Evolutionary conservation across 306 rosid species (phyloP).

Genomic region (Quercus suber): DNA sequence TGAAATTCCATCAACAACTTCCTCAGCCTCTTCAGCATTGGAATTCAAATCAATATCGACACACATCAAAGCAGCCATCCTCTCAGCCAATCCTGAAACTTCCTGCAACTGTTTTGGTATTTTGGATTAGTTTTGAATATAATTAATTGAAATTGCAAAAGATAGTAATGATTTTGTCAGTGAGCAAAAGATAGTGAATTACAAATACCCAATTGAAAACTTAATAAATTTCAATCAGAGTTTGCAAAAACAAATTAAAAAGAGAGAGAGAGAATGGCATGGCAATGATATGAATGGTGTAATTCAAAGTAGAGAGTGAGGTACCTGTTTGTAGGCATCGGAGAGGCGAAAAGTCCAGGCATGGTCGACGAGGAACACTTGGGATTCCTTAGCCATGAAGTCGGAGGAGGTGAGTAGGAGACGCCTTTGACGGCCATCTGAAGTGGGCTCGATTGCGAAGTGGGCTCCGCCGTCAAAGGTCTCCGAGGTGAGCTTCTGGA

Average conservation of each 20-base stretch:
- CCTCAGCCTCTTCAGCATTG: conserved; percentile 39
- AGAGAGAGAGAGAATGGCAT: not conserved
- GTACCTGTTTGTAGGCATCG: conserved; percentile 76
- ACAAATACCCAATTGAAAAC: too few relatives aligned
- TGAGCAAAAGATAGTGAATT: too few relatives aligned
- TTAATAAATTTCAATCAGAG: too few relatives aligned
- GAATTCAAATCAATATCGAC: conserved; percentile 49
- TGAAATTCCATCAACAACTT: conserved; percentile 3
- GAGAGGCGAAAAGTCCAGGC: conserved; percentile 98
- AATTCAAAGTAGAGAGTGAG: too few relatives aligned
- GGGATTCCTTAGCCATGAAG: conserved; percentile 48
- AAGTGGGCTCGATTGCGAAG: conserved; percentile 72
- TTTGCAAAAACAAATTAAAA: not conserved
- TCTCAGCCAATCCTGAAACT: conserved; percentile 85
- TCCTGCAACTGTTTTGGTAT: conserved; percentile 68
- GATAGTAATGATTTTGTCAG: too few relatives aligned
- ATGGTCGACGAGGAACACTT: conserved; percentile 84
- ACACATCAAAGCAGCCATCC: conserved; percentile 88
- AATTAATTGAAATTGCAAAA: not conserved
- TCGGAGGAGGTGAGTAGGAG: conserved; percentile 63
- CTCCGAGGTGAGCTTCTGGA: conserved; percentile 65
- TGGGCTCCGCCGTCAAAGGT: conserved; percentile 75
- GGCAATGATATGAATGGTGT: not conserved
- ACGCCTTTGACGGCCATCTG: conserved; percentile 54
- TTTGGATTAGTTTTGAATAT: too few relatives aligned